Percentiles rank a stretch among this genome's conserved stretches.
Conservation (phyloP, 352 stramenopile genomes). For the Globisporangium middletonii region DNA sequence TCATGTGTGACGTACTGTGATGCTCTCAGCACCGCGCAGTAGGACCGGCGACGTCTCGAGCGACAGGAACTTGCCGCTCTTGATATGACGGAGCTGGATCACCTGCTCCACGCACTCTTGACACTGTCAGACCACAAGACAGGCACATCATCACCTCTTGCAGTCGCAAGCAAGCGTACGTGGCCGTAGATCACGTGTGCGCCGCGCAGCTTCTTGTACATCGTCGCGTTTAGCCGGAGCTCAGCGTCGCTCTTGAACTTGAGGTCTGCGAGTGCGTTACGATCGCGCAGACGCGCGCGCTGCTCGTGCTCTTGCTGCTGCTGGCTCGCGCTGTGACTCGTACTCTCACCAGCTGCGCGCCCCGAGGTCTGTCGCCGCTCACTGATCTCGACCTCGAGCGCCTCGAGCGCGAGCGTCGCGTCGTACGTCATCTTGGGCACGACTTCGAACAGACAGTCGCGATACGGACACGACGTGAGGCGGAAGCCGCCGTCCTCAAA, state of each 20-base stretch:
- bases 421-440: conserved; percentile 76
- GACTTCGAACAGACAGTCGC: conserved; percentile 67
- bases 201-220: conserved; percentile 62
- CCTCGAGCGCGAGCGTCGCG: conserved; percentile 37
- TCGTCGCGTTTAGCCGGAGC: conserved; percentile 54
- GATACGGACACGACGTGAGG: conserved; percentile 44
- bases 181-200: conserved; percentile 63
- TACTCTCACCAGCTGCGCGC: background rate
- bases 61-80: conserved; percentile 54
- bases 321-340: background rate
- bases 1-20: conserved; percentile 23
- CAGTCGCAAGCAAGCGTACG: conserved; percentile 15
- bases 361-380: background rate
- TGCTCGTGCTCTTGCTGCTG: conserved; percentile 4
- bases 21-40: conserved; percentile 46
- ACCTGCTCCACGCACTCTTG: conserved; percentile 19
- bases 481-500: conserved; percentile 31
- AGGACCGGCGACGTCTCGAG: conserved; percentile 35
- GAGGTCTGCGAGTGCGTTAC: conserved; percentile 36
- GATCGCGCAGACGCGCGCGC: conserved; percentile 8
- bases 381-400: conserved; percentile 9
- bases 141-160: background rate
- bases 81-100: conserved; percentile 57
- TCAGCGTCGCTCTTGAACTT: conserved; percentile 70
- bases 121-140: background rate